Percentiles rank a stretch among this genome's conserved stretches.
Evolutionary conservation across 208 protist genomes (phyloP).

Genomic region (Leishmania lainsoni): DNA sequence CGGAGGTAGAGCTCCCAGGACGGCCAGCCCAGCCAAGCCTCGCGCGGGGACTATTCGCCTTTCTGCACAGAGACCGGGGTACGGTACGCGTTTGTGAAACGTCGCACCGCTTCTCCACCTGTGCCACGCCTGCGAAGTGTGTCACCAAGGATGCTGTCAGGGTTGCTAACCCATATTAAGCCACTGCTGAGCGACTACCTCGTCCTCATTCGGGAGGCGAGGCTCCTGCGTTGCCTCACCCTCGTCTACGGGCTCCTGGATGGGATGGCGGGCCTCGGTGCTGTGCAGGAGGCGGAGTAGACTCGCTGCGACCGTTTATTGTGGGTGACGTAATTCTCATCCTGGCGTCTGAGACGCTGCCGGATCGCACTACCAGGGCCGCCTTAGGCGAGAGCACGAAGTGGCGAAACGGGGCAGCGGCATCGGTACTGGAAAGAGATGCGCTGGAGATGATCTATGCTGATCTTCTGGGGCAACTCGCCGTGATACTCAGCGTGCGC

Average conservation of each 20-base stretch:
- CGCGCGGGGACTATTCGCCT: constrained; percentile 59
- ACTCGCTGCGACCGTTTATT: constrained; percentile 73
- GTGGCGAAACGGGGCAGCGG: constrained; percentile 34
- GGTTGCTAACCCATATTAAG: constrained; percentile 70
- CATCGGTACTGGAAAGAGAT: constrained; percentile 47
- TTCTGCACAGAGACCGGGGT: constrained; percentile 78
- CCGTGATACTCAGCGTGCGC: constrained; percentile 65
- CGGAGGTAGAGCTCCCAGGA: constrained; percentile 76
- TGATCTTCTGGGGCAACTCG: constrained; percentile 88
- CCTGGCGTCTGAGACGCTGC: constrained; percentile 31
- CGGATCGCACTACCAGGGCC: constrained; percentile 30
- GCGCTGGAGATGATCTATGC: constrained; percentile 78
- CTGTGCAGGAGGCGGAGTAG: constrained; percentile 54
- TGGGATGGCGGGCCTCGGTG: constrained; percentile 89
- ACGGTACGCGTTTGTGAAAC: constrained; percentile 77
- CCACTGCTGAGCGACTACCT: constrained; percentile 89
- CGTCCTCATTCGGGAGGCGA: constrained; percentile 86
- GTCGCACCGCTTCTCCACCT: constrained; percentile 83
- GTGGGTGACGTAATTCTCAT: constrained; percentile 42
- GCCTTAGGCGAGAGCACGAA: constrained; percentile 43
- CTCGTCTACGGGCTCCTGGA: constrained; percentile 94
- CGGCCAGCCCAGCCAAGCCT: constrained; percentile 38
- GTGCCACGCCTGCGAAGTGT: constrained; percentile 73
- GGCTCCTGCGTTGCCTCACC: constrained; percentile 87
- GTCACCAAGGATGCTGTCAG: constrained; percentile 69